A percentile compares a stretch with the other conserved stretches of the same genome.
Conservation (phyloP, 306 rosid genomes). For the Corylus americana region DNA sequence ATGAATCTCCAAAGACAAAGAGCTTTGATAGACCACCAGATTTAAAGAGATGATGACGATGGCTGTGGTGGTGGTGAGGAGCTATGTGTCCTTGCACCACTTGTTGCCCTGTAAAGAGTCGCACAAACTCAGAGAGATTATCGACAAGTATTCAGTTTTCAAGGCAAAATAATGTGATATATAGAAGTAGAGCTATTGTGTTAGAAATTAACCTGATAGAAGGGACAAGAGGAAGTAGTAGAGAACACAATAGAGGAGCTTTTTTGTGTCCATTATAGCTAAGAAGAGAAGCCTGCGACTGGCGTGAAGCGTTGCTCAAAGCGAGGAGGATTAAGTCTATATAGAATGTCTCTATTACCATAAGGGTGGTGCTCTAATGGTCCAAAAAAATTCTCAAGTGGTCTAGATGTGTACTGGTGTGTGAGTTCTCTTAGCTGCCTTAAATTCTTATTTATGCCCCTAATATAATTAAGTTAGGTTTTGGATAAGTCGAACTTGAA, state of each 20-base stretch:
- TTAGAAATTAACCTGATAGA: not conserved
- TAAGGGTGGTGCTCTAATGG: no score
- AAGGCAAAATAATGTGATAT: not conserved
- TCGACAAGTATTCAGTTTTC: not conserved
- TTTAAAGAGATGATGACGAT: constrained; percentile 4
- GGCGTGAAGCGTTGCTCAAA: not conserved
- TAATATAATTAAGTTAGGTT: no score
- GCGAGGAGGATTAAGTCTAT: not conserved
- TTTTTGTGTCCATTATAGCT: constrained; percentile 13
- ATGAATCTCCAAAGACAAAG: constrained; percentile 62
- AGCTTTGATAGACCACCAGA: constrained; percentile 24
- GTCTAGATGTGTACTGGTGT: no score
- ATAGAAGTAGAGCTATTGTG: not conserved
- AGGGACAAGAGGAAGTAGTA: constrained; percentile 7
- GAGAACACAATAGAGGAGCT: constrained; percentile 11
- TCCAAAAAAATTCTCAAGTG: no score
- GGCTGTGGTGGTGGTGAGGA: not conserved
- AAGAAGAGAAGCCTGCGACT: not conserved
- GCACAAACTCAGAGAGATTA: not conserved
- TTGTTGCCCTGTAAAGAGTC: constrained; percentile 4
- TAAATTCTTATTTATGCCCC: no score
- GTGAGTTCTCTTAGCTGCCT: no score
- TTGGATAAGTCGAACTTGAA: no score
- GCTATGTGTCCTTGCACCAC: constrained; percentile 13
- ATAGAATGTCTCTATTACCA: no score